Evolutionary conservation across 352 stramenopile species (phyloP), one percentile per base, ranked within the genome.

Genomic region (Elongisporangium undulatum): DNA sequence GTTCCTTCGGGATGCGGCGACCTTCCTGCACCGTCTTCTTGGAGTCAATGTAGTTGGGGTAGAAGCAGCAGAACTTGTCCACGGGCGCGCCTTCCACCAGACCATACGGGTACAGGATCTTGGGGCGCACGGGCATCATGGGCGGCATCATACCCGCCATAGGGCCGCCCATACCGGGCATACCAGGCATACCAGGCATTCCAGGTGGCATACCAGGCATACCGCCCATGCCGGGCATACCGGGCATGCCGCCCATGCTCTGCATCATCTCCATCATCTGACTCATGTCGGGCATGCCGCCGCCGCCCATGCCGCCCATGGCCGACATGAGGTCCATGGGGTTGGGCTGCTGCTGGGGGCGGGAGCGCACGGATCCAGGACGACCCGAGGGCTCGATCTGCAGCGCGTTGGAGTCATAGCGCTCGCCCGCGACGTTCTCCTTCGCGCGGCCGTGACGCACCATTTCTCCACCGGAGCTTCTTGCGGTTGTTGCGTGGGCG

Each of bases 11-110:
- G 54, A 94, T 85, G 45, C 85, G 85, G 17, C 87, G 85, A 1
- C 87, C 87, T 54, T 93, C 66, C 58, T 89, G 73, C 61, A 92
- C 75, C n/a, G 85, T 94, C 72, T 94, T 94, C 51, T 72, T 79
- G 53, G 68, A 65, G 66, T 96, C 83, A 61, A 96, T 89, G 73
- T 94, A 94, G 69, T 91, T 90, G 1, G 87, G 87, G 68, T 93
- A 96, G 59, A 96, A 89, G 41, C 79, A 92, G 56, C 76, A 80
- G 55, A 90, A 89, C 15, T 48, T 69, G 29, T 85, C 74, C 3
- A 85, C 79, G 16, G 74, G 69, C 26, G 68, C 71, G 39, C 75
- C 82, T 56, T 91, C 72, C 1, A 78, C 66, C 41, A 93, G 63
- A 3, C 81, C 81, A 53, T 89, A 85, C 7, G 62, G 72, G 69